Evolutionary conservation across 257 asterid species (phyloP).

Genomic region (Solanum megistacrolobum): DNA sequence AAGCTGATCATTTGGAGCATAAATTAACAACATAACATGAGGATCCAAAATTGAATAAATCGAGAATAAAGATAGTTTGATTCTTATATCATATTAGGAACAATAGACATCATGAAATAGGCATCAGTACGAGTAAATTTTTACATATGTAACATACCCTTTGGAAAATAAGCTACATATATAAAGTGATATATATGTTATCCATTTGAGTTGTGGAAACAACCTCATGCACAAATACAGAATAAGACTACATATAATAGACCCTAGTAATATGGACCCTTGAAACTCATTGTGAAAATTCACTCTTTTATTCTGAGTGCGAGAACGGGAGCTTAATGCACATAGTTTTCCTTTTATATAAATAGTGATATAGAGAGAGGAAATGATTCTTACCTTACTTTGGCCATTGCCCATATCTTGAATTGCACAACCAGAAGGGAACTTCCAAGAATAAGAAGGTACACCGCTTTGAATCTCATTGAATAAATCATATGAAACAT

Average conservation of each 20-base stretch:
- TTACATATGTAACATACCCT: neutral
- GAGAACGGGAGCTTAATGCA: neutral
- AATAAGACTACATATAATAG: neutral
- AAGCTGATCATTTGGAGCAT: neutral
- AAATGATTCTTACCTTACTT: constrained; percentile 32
- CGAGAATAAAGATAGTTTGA: neutral
- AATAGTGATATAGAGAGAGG: neutral
- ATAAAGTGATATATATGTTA: neutral
- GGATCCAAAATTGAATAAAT: neutral
- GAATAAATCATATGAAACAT: constrained; percentile 42
- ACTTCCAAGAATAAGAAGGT: constrained; percentile 42
- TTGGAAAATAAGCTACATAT: neutral
- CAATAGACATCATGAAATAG: neutral
- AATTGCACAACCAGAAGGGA: constrained; percentile 70
- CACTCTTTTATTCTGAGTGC: too few species aligned
- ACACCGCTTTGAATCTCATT: constrained; percentile 25
- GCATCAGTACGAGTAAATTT: neutral
- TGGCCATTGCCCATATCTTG: constrained; percentile 48
- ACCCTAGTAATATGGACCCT: neutral
- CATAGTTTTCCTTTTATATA: neutral
- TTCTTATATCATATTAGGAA: neutral
- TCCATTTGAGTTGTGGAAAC: neutral
- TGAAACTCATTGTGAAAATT: too few species aligned
- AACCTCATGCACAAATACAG: neutral
- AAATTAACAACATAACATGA: neutral